Evolutionary conservation across 805 yeast species (phyloP), one percentile per base, ranked within the genome.

Genomic region (Barnettozyma sucrosica): DNA sequence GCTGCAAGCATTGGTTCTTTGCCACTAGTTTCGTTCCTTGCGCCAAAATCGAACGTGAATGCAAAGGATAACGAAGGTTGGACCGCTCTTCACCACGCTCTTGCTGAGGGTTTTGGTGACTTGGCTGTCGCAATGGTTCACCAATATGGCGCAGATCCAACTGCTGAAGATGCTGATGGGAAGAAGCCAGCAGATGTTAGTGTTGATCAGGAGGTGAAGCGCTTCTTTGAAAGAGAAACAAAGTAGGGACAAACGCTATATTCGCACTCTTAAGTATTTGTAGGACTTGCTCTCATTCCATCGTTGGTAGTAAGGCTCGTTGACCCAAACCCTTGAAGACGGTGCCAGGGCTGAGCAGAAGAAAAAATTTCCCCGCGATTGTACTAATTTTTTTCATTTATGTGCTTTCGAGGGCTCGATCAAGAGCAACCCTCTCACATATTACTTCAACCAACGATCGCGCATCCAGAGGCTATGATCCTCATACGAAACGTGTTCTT

Each of bases 11-110:
- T 76, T 25, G 97, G 97, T 4, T 75, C 83, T 3, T 60, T 69
- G 23, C 76, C 76, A 6, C 62, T 89, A 25, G 77, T 83, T 14
- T 70, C 75, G 39, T 58, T 78, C 25, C 66, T 90, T 33, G 72
- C 78, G 5, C 67, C 70, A 39, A 66, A 73, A 5, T 78, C 83
- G 0, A 85, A 86, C 8, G 62, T 89, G 20, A 85, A 89, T 56
- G 72, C 82, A 3, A 75, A 76, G 34, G 97, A 90, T 59, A 53
- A 55, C 11, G 74, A 74, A 45, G 93, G 95, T 0, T 88, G 93
- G 89, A 85, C 95, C 0, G 81, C 96, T 1, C 63, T 92, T 50
- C 96, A 88, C 63, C 95, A 88, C 65, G 96, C 97, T 0, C 66
- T 85, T 47, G 89, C 96, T 0, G 98, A 90, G 65, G 97, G 96